Evolutionary conservation across 345 rosid genomes (phyloP), one percentile per base, ranked within the genome.

Genomic region (Physaria fendleri): DNA sequence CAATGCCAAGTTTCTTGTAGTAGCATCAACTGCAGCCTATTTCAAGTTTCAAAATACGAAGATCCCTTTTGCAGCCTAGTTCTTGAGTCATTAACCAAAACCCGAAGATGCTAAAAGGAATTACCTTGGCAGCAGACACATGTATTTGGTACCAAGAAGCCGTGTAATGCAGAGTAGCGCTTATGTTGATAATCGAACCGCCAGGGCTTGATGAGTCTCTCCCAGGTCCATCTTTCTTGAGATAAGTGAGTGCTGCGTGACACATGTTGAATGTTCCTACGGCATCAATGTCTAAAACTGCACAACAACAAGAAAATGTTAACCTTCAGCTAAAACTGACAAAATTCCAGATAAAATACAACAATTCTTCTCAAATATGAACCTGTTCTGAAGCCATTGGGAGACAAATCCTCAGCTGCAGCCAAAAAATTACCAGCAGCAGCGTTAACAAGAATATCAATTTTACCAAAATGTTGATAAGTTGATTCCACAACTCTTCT

Each of bases 361-460:
- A n/a, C n/a, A n/a, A 14, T 3, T 24, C 21, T 8, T 35, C 23
- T 55, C 35, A n/a, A 29, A n/a, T 11, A 1, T 21, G 15, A 64
- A 85, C 95, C 95, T 76, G 95, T 87, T 66, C 79, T 70, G 71
- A 87, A 87, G 13, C 95, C 95, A 30, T 87, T 87, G 28, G 95
- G 77, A 10, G 95, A 81, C 72, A 87, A 77, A 76, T 87, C 95
- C 76, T 87, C 95, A 2, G 95, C 79, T 0, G 89, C 71, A 0
- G 60, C 89, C 2, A 87, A 79, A 62, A 87, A 87, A 74, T 87
- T 87, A 1, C 95, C 95, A 55, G 95, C 95, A 6, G 95, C 95
- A 35, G 85, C 77, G 65, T 87, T 87, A 43, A 85, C 85, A 71
- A 87, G 89, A 52, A 87, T 59, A 56, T 87, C 92, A 46, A 87